Conservation (phyloP, 108 stramenopile genomes). For the Ochromonas danica region DNA sequence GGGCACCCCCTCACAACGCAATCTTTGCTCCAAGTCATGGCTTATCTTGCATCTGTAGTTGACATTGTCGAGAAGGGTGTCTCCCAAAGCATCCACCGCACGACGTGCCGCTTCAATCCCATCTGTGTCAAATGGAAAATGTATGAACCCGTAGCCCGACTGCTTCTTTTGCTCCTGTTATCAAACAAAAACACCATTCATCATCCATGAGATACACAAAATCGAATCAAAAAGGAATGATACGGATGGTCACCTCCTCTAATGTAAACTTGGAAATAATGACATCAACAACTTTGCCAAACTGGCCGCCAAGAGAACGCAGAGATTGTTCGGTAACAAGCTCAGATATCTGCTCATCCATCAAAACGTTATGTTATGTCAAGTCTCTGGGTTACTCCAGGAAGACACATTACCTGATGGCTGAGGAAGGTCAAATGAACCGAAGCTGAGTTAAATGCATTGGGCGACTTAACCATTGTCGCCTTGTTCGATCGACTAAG, state of each 20-base stretch:
- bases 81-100: neutral
- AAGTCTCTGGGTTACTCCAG: too few relatives aligned
- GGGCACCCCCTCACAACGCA: slow-evolving; percentile 16
- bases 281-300: neutral
- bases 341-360: neutral
- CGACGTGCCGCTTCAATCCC: neutral
- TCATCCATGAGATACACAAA: neutral
- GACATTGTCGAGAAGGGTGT: neutral
- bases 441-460: neutral
- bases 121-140: neutral
- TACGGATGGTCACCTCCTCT: neutral
- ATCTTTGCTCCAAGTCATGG: neutral
- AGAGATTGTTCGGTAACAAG: neutral
- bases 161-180: neutral
- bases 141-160: neutral
- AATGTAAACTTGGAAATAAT: neutral
- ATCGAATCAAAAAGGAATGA: neutral
- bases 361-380: too few relatives aligned
- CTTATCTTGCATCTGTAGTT: slow-evolving; percentile 22
- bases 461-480: neutral
- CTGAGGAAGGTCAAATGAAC: neutral
- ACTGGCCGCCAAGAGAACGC: neutral
- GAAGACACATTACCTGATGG: neutral
- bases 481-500: neutral
- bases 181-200: neutral